phyloP scores from a whole-genome alignment of 2,329 filamentous ascomycete genomes.

The Nothomitra cinnamomea region DNA sequence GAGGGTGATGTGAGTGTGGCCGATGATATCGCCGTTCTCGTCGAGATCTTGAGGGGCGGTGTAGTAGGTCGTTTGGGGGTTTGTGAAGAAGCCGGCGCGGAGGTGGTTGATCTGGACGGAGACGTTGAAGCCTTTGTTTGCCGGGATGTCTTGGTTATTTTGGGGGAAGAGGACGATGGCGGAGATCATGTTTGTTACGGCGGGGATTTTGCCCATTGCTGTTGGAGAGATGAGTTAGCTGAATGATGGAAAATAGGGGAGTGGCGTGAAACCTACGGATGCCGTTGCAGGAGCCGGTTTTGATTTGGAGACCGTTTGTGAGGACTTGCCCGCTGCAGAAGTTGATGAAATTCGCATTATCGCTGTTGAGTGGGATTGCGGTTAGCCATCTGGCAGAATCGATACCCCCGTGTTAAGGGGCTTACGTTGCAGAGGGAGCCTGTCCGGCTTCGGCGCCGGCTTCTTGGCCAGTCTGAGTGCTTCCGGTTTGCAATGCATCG shows the following conservation, averaged over 20 bases:
- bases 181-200: conserved; percentile 39
- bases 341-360: conserved; percentile 39
- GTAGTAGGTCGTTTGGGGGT: conserved; percentile 43
- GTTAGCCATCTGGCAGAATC: no score
- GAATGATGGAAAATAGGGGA: no score
- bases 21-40: conserved; percentile 32
- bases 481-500: no score
- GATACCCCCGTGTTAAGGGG: no score
- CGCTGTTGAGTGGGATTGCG: no score
- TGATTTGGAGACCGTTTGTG: conserved; percentile 36
- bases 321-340: conserved; percentile 36
- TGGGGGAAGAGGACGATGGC: conserved; percentile 35
- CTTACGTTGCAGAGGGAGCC: no score
- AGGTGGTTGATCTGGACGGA: conserved; percentile 35
- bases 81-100: conserved; percentile 40
- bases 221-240: background rate
- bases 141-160: conserved; percentile 29
- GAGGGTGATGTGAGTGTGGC: conserved; percentile 42
- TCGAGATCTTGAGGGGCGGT: conserved; percentile 38
- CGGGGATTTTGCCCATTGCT: conserved; percentile 45
- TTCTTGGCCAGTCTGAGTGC: no score
- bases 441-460: no score
- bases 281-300: conserved; percentile 34
- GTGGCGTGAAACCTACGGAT: background rate
- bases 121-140: conserved; percentile 35